These are phyloP conservation scores for Ophiostoma sp. DNA, from an alignment of 2,329 filamentous ascomycete genomes.

Conservation along the genomic window DNA sequence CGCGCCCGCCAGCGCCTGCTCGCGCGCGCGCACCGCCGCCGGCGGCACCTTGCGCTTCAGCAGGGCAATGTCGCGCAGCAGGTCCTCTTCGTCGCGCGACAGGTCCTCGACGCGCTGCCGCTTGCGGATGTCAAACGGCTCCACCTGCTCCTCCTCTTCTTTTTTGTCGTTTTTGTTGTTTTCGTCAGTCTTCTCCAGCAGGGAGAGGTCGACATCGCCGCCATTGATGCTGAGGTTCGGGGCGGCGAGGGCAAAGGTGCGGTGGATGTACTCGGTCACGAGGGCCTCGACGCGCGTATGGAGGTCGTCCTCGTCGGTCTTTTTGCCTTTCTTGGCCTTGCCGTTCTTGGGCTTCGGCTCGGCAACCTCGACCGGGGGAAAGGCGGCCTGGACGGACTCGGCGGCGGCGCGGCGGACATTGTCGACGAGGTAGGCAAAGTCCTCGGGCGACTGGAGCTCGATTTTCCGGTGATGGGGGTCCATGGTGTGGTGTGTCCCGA, in stretches of 20 bases:
- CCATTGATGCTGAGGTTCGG: slow-evolving; percentile 62
- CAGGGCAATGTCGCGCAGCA: slow-evolving; percentile 58
- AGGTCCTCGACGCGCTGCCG: slow-evolving; percentile 56
- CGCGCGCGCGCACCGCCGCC: slow-evolving; percentile 40
- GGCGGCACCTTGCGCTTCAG: slow-evolving; percentile 52
- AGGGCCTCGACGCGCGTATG: slow-evolving; percentile 55
- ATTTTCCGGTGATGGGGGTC: slow-evolving; percentile 66
- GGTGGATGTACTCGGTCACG: slow-evolving; percentile 58
- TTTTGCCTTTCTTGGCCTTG: neutral
- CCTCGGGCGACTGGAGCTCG: slow-evolving; percentile 71
- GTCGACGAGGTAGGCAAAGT: slow-evolving; percentile 63
- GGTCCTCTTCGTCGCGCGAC: slow-evolving; percentile 57
- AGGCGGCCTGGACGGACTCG: slow-evolving; percentile 60
- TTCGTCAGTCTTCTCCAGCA: slow-evolving; percentile 25
- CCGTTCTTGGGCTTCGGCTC: neutral
- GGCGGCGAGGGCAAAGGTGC: slow-evolving; percentile 54
- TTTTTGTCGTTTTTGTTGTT: slow-evolving; percentile 9
- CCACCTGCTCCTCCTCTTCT: slow-evolving; percentile 42
- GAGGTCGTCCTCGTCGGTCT: slow-evolving; percentile 47
- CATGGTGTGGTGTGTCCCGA: slow-evolving; percentile 28
- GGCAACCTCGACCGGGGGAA: slow-evolving; percentile 54
- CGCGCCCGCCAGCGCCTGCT: slow-evolving; percentile 37
- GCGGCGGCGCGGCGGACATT: slow-evolving; percentile 65
- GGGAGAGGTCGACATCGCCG: slow-evolving; percentile 41
- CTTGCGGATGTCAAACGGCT: slow-evolving; percentile 56